Conservation (phyloP, 306 rosid species). For the Prunus mume region DNA sequence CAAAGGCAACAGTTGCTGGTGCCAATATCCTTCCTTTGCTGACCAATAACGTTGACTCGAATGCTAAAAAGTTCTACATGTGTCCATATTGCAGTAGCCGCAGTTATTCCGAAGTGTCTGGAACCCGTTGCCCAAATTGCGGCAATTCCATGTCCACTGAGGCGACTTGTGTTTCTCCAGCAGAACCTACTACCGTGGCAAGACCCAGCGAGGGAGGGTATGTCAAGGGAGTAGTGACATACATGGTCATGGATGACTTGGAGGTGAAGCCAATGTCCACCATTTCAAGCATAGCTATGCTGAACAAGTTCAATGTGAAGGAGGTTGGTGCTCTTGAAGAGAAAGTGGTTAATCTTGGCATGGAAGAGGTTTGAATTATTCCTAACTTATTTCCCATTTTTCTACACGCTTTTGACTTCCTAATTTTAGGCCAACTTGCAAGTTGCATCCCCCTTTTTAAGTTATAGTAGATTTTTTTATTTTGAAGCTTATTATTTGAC, state of each 20-base stretch:
- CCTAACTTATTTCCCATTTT: too few species aligned
- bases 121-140: not conserved
- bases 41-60: not conserved
- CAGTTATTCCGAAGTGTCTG: not conserved
- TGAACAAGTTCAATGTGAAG: not conserved
- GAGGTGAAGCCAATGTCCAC: conserved; percentile 22
- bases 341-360: conserved; percentile 10
- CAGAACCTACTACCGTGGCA: not conserved
- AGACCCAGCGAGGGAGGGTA: not conserved
- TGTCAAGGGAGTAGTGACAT: conserved; percentile 14
- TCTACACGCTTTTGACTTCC: too few species aligned
- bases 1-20: not conserved
- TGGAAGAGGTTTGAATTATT: not conserved
- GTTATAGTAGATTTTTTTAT: too few species aligned
- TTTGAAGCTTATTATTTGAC: too few species aligned
- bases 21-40: not conserved
- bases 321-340: conserved; percentile 15
- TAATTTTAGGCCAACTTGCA: too few species aligned
- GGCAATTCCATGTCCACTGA: accelerated
- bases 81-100: not conserved
- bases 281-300: not conserved
- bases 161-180: not conserved
- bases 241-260: conserved; percentile 30
- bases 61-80: not conserved
- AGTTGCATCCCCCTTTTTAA: too few species aligned